These are phyloP conservation scores for Leccinum fuscescens DNA, from an alignment of 1,284 basidiomycete genomes.

Conservation along the genomic window DNA sequence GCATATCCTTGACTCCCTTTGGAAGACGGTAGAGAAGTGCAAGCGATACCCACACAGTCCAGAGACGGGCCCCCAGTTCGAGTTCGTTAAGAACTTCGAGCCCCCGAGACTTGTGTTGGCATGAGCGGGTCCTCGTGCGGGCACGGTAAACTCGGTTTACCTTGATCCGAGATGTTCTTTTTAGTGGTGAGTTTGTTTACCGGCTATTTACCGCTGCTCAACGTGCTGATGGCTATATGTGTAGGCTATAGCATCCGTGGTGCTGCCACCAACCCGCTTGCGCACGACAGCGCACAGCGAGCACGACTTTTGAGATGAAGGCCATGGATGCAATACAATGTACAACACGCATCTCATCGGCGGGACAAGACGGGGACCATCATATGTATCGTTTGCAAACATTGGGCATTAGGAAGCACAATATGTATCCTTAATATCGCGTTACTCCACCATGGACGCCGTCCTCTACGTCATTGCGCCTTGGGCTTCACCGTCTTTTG, in stretches of 20 bases:
- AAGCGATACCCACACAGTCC: conserved; percentile 69
- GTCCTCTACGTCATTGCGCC: not conserved
- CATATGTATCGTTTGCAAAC: conserved; percentile 3
- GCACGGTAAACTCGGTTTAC: not conserved
- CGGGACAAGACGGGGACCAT: conserved; percentile 10
- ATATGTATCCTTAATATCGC: conserved; percentile 27
- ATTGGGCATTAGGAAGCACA: conserved; percentile 9
- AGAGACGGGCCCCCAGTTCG: conserved; percentile 74
- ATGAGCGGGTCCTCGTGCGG: conserved; percentile 12
- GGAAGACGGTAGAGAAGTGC: conserved; percentile 74
- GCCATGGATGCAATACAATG: conserved; percentile 27
- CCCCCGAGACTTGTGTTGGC: conserved; percentile 26
- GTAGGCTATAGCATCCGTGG: conserved; percentile 9
- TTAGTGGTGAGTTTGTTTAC: conserved; percentile 7
- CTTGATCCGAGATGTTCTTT: not conserved
- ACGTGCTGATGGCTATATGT: not conserved
- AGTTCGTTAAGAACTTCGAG: conserved; percentile 60
- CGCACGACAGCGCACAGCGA: not conserved
- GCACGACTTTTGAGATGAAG: conserved; percentile 1
- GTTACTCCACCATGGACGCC: conserved; percentile 10
- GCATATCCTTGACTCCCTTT: conserved; percentile 60
- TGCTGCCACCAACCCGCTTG: conserved; percentile 1
- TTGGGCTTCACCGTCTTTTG: conserved; percentile 1
- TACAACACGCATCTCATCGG: conserved; percentile 23
- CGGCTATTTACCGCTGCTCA: not conserved